A percentile compares a stretch with the other conserved stretches of the same genome.
These are phyloP conservation scores for Acanthamoeba triangularis DNA, from an alignment of 208 protist species.

Conservation along the genomic window DNA sequence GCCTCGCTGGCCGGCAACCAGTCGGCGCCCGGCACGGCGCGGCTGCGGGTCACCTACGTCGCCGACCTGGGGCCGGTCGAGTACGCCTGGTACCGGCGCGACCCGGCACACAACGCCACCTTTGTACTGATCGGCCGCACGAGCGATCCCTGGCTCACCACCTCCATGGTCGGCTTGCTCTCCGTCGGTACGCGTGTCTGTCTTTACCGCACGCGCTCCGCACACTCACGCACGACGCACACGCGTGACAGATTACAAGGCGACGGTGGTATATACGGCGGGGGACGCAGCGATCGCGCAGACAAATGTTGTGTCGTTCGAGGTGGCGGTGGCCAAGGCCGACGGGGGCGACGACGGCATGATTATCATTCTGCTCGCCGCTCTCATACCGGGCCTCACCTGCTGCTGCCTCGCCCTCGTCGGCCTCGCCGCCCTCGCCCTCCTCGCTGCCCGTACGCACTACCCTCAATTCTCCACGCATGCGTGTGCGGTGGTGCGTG, in stretches of 20 bases:
- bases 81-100: not conserved
- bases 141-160: not conserved
- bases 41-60: not conserved
- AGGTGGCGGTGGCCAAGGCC: not conserved
- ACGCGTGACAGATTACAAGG: not conserved
- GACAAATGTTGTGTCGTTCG: not conserved
- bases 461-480: too few relatives aligned
- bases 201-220: not conserved
- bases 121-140: not conserved
- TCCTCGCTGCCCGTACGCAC: too few relatives aligned
- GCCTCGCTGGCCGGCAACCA: too few relatives aligned
- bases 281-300: not conserved
- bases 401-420: not conserved
- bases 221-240: not conserved
- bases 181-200: not conserved
- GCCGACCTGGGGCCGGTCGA: not conserved
- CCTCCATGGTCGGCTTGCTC: not conserved
- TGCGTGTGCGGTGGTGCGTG: too few relatives aligned
- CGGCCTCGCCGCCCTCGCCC: too few relatives aligned
- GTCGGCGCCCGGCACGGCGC: not conserved
- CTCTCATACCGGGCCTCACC: not conserved
- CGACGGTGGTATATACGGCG: not conserved
- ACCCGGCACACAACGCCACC: not conserved
- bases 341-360: too few relatives aligned
- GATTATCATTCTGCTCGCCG: too few relatives aligned